Percentiles rank a stretch among this genome's conserved stretches.
phyloP scores from a whole-genome alignment of 768 basidiomycete genomes.

The Lentinula raphanica region DNA sequence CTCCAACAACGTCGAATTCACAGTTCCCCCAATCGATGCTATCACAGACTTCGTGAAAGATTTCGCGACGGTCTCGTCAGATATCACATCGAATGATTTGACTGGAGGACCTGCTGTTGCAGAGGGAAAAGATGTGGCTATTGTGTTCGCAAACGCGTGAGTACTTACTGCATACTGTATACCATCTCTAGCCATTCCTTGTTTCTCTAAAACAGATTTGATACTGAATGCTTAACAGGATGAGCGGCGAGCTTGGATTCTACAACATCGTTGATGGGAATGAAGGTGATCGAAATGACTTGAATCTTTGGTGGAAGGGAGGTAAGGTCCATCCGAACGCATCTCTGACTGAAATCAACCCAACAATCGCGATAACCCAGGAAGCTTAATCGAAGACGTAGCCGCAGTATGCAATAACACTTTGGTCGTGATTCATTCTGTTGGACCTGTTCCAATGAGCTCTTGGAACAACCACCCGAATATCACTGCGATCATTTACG shows the following conservation, averaged over 20 bases:
- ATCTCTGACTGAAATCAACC: too few species aligned
- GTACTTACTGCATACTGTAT: conserved; percentile 6
- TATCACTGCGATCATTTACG: conserved; percentile 55
- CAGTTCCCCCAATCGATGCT: conserved; percentile 44
- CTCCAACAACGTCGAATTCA: conserved; percentile 39
- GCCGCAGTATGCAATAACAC: conserved; percentile 72
- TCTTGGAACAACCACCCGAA: conserved; percentile 73
- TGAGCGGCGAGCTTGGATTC: conserved; percentile 48
- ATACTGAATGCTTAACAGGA: conserved; percentile 26
- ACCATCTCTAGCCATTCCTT: too few species aligned
- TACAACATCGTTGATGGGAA: conserved; percentile 62
- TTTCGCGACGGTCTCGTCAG: conserved; percentile 33
- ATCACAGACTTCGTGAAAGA: conserved; percentile 33
- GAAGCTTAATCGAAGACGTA: conserved; percentile 39
- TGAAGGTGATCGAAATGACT: conserved; percentile 53
- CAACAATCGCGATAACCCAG: too few species aligned
- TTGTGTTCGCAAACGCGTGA: conserved; percentile 58
- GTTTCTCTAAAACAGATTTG: too few species aligned
- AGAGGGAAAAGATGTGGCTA: conserved; percentile 45
- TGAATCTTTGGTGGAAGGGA: conserved; percentile 54
- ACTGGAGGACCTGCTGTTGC: conserved; percentile 34
- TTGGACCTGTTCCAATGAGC: conserved; percentile 67
- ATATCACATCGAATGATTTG: conserved; percentile 40
- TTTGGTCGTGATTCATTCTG: conserved; percentile 74
- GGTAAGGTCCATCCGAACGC: conserved; percentile 23